phyloP scores from a whole-genome alignment of 176 grass and related monocot species.

The Guadua angustifolia region DNA sequence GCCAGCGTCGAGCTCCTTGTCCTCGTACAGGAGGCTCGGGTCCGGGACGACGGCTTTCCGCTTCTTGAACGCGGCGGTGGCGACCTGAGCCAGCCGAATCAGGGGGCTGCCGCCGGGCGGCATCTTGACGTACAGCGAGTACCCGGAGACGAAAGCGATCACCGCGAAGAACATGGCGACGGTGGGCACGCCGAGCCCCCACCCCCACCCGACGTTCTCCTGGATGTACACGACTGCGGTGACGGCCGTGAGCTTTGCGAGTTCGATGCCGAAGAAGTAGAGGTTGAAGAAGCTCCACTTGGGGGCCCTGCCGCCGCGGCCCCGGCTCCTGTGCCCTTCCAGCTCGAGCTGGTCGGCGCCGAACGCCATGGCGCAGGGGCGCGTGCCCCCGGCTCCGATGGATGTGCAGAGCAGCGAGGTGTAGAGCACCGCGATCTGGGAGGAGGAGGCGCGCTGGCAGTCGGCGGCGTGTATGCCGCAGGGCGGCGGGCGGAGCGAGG shows the following conservation, averaged over 20 bases:
- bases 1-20: slow-evolving; percentile 65
- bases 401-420: slow-evolving; percentile 67
- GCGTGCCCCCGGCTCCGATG: slow-evolving; percentile 71
- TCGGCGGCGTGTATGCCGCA: slow-evolving; percentile 33
- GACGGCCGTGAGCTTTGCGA: slow-evolving; percentile 56
- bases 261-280: slow-evolving; percentile 65
- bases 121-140: slow-evolving; percentile 61
- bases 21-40: slow-evolving; percentile 50
- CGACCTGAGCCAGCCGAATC: slow-evolving; percentile 58
- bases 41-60: slow-evolving; percentile 43
- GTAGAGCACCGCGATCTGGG: slow-evolving; percentile 68
- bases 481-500: slow-evolving; percentile 58
- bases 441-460: slow-evolving; percentile 57
- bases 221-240: slow-evolving; percentile 68
- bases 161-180: slow-evolving; percentile 60
- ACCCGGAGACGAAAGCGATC: slow-evolving; percentile 61
- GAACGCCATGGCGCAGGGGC: slow-evolving; percentile 74
- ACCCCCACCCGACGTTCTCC: slow-evolving; percentile 72
- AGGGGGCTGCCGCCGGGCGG: slow-evolving; percentile 69
- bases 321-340: slow-evolving; percentile 13
- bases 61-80: slow-evolving; percentile 61
- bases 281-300: slow-evolving; percentile 74
- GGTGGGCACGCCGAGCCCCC: slow-evolving; percentile 68
- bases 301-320: slow-evolving; percentile 23
- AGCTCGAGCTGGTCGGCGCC: slow-evolving; percentile 81